A percentile compares a stretch with the other conserved stretches of the same genome.
Evolutionary conservation across 106 monocot species (phyloP).

Genomic region (Chionographis japonica): DNA sequence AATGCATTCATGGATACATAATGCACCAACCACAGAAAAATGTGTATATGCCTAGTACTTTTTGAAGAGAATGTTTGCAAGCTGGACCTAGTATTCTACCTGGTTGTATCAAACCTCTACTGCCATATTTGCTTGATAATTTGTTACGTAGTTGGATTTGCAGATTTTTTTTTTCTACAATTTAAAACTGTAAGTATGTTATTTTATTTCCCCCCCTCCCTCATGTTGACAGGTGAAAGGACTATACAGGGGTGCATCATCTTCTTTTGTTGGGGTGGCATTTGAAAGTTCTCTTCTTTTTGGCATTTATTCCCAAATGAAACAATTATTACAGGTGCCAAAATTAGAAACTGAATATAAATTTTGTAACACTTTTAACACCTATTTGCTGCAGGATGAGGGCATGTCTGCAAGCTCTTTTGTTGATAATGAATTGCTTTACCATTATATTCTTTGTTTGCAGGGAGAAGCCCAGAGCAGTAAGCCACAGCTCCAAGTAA

Average conservation of each 20-base stretch:
- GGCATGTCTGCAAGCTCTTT: background rate
- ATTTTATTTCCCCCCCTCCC: background rate
- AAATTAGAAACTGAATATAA: too few species aligned
- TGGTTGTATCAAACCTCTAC: too few species aligned
- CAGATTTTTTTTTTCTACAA: too few species aligned
- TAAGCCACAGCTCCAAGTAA: constrained; percentile 69
- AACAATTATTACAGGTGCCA: constrained; percentile 69
- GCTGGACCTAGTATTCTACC: too few species aligned
- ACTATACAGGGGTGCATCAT: constrained; percentile 78
- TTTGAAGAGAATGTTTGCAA: too few species aligned
- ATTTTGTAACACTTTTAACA: background rate
- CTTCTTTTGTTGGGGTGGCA: constrained; percentile 76
- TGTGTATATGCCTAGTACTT: too few species aligned
- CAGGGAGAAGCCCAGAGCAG: constrained; percentile 51
- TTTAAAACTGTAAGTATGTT: background rate
- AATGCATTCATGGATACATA: too few species aligned
- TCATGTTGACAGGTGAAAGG: constrained; percentile 64
- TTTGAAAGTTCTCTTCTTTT: constrained; percentile 80
- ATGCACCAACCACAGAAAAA: too few species aligned
- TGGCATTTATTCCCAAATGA: constrained; percentile 79
- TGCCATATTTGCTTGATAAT: too few species aligned
- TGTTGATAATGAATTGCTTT: background rate
- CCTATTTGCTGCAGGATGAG: background rate
- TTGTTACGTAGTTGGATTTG: too few species aligned
- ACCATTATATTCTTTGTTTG: background rate